Base-by-base conservation (phyloP, 768 basidiomycete species). In the Mycena rebaudengoi region DNA sequence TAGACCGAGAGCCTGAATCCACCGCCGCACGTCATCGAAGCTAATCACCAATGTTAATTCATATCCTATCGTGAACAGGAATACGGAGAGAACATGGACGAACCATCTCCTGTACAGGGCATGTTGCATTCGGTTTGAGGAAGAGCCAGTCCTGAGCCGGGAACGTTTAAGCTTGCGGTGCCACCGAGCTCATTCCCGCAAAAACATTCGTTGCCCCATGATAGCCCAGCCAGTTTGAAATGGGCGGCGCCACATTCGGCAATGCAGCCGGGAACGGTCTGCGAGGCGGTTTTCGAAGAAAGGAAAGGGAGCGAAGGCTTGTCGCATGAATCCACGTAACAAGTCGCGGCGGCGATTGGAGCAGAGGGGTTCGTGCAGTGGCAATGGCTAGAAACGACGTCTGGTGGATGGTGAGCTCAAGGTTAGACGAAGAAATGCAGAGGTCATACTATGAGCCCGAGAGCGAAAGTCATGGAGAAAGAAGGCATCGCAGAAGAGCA, bases 261-360 rank as follows among this genome's bases (percentile, higher is more conserved):
- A 57, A 57, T 57, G 44, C 55, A 57, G 44, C 55, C 44, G 44
- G 55, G 44, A 57, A 57, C 55, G 33, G 55, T 57, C 55, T 57
- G 55, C 55, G 55, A 46, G 16, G 43, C 21, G 43, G 23, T 57
- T 46, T 57, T 57, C 32, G 55, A 57, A 28, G 32, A 32, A 46
- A 57, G 55, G 55, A 57, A 57, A 44, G 55, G 55, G 18, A 57
- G 55, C 44, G 55, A 57, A 35, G 55, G 55, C 23, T 35, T 45
- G 44, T 57, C 43, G 55, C 55, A 57, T 28, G 55, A 57, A 46
- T 57, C 55, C 23, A 57, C 44, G 25, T 57, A 57, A 35, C 55
- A 57, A 57, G 55, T 57, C 30, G 55, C 55, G 55, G 30, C 32
- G 23, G 55, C 43, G 32, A 46, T 46, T 21, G 55, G 55, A 57